Evolutionary conservation across 805 yeast species (phyloP).

Genomic region (Candida sanyiensis): DNA sequence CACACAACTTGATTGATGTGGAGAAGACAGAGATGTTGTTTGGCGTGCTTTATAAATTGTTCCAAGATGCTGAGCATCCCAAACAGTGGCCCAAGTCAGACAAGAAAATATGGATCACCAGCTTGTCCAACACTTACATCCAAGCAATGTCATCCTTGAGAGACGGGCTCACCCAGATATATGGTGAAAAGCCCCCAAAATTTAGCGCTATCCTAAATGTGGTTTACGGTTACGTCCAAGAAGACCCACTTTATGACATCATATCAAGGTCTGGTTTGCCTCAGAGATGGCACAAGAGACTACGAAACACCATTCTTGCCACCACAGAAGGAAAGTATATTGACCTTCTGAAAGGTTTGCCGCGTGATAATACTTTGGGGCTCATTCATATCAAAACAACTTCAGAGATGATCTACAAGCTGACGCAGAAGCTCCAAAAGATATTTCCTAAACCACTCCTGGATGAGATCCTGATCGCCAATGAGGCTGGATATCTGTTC

Average conservation of each 20-base stretch:
- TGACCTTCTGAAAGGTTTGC: constrained; percentile 42
- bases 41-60: constrained; percentile 25
- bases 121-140: constrained; percentile 40
- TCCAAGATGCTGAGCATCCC: constrained; percentile 24
- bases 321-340: constrained; percentile 42
- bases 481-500: constrained; percentile 42
- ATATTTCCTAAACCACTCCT: constrained; percentile 57
- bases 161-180: constrained; percentile 36
- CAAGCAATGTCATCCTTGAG: constrained; percentile 42
- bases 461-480: constrained; percentile 48
- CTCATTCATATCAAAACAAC: constrained; percentile 51
- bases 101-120: constrained; percentile 44
- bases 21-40: constrained; percentile 30
- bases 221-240: constrained; percentile 44
- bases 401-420: constrained; percentile 46
- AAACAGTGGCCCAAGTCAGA: constrained; percentile 39
- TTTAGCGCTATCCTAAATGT: constrained; percentile 48
- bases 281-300: constrained; percentile 38
- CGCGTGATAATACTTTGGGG: constrained; percentile 50
- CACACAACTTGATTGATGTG: constrained; percentile 27
- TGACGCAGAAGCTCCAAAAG: constrained; percentile 48
- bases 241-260: constrained; percentile 38
- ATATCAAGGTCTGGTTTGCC: constrained; percentile 33
- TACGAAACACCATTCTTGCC: constrained; percentile 32
- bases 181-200: constrained; percentile 46